Evolutionary conservation across 345 rosid genomes (phyloP).

Genomic region (Corchorus capsularis): DNA sequence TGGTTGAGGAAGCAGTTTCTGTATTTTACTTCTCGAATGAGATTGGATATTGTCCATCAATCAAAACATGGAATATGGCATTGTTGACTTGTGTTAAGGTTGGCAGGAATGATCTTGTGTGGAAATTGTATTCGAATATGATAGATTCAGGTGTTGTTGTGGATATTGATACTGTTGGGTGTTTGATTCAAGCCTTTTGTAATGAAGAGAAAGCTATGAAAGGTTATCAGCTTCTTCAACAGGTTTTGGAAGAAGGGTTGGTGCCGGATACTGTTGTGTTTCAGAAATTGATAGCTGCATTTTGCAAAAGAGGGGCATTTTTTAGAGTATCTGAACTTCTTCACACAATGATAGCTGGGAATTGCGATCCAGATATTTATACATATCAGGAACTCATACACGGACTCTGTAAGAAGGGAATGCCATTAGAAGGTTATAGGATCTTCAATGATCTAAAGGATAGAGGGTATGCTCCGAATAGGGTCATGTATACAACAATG

Average conservation of each 20-base stretch:
- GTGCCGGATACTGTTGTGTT: slow-evolving; percentile 34
- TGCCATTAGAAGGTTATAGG: slow-evolving; percentile 36
- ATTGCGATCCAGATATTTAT: slow-evolving; percentile 36
- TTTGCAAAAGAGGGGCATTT: slow-evolving; percentile 30
- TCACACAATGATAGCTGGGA: slow-evolving; percentile 48
- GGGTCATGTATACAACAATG: slow-evolving; percentile 46
- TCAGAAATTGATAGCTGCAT: slow-evolving; percentile 41
- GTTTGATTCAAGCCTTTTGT: slow-evolving; percentile 52
- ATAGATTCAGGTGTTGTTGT: slow-evolving; percentile 36
- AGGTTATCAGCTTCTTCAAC: slow-evolving; percentile 54
- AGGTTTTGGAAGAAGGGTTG: slow-evolving; percentile 46
- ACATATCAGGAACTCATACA: slow-evolving; percentile 51
- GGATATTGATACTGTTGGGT: slow-evolving; percentile 38
- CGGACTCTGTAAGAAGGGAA: slow-evolving; percentile 49
- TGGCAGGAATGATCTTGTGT: slow-evolving; percentile 45
- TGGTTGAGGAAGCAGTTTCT: slow-evolving; percentile 51
- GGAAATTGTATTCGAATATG: slow-evolving; percentile 53
- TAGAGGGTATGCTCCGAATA: slow-evolving; percentile 51
- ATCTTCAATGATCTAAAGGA: slow-evolving; percentile 53
- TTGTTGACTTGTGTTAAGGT: slow-evolving; percentile 45
- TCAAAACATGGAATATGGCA: slow-evolving; percentile 53
- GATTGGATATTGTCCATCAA: slow-evolving; percentile 28
- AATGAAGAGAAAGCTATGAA: slow-evolving; percentile 32
- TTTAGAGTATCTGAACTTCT: slow-evolving; percentile 49
- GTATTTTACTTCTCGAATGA: slow-evolving; percentile 38